Evolutionary conservation across 2,329 filamentous ascomycete genomes (phyloP).

Genomic region (Xylaria multiplex): DNA sequence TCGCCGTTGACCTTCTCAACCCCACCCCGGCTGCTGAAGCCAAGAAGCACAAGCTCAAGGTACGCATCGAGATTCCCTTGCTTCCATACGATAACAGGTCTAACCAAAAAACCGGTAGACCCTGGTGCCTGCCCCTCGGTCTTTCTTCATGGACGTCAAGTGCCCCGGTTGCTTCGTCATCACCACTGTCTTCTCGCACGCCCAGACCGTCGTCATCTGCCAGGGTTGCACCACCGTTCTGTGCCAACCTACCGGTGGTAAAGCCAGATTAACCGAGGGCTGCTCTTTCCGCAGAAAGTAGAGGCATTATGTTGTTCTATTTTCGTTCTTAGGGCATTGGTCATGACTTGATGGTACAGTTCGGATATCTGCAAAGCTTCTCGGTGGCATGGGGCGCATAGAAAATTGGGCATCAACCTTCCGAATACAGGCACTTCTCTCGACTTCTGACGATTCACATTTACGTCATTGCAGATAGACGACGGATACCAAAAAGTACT

Average conservation of each 20-base stretch:
- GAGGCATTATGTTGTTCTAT: slow-evolving; percentile 62
- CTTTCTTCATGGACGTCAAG: slow-evolving; percentile 99
- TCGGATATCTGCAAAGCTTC: slow-evolving; percentile 67
- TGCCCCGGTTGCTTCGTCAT: slow-evolving; percentile 99
- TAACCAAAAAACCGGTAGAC: slow-evolving; percentile 64
- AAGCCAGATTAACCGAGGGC: slow-evolving; percentile 98
- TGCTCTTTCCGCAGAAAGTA: slow-evolving; percentile 99
- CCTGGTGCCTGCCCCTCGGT: slow-evolving; percentile 94
- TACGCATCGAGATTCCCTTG: slow-evolving; percentile 58
- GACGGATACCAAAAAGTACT: slow-evolving; percentile 70
- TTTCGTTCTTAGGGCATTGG: slow-evolving; percentile 56
- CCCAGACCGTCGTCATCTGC: slow-evolving; percentile 99
- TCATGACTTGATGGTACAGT: slow-evolving; percentile 64
- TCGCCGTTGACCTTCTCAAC: slow-evolving; percentile 99
- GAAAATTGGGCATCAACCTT: slow-evolving; percentile 52
- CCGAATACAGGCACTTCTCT: slow-evolving; percentile 47
- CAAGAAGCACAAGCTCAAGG: slow-evolving; percentile 99
- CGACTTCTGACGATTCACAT: slow-evolving; percentile 50
- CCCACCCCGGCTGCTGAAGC: slow-evolving; percentile 96
- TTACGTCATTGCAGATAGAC: slow-evolving; percentile 73
- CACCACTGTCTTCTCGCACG: slow-evolving; percentile 99
- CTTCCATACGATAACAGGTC: slow-evolving; percentile 36
- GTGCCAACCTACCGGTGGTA: slow-evolving; percentile 99
- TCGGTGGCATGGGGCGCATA: slow-evolving; percentile 61
- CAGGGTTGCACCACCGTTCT: slow-evolving; percentile 99